These are phyloP conservation scores for Blastobotrys attinorum DNA, from an alignment of 805 yeast genomes.

Conservation along the genomic window DNA sequence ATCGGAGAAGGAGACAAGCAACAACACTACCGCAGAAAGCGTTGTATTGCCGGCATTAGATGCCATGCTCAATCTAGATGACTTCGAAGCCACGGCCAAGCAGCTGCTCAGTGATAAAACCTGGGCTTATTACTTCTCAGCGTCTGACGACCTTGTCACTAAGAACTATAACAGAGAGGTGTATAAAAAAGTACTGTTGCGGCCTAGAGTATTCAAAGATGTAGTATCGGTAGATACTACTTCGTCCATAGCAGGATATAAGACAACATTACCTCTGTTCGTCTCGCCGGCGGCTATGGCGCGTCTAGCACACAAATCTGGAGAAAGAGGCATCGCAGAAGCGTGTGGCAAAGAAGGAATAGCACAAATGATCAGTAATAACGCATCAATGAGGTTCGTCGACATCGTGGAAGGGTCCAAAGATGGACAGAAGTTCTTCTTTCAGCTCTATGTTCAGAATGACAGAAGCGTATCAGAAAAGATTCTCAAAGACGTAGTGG, in stretches of 20 bases:
- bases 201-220: slow-evolving; percentile 37
- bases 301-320: slow-evolving; percentile 26
- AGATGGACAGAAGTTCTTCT: slow-evolving; percentile 20
- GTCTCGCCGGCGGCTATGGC: slow-evolving; percentile 33
- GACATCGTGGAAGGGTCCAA: slow-evolving; percentile 21
- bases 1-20: not conserved
- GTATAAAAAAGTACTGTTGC: slow-evolving; percentile 36
- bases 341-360: slow-evolving; percentile 34
- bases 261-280: slow-evolving; percentile 38
- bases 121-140: slow-evolving; percentile 36
- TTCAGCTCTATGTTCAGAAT: slow-evolving; percentile 26
- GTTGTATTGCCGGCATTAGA: slow-evolving; percentile 11
- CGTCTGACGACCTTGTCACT: slow-evolving; percentile 43
- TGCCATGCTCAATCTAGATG: slow-evolving; percentile 15
- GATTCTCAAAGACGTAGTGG: slow-evolving; percentile 19
- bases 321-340: slow-evolving; percentile 29
- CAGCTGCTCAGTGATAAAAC: slow-evolving; percentile 12
- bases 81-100: slow-evolving; percentile 16
- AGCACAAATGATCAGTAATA: slow-evolving; percentile 36
- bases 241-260: slow-evolving; percentile 43
- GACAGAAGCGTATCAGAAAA: slow-evolving; percentile 22
- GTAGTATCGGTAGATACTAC: slow-evolving; percentile 35
- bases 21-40: too few relatives aligned
- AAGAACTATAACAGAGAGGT: slow-evolving; percentile 38
- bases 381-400: slow-evolving; percentile 26